Base-by-base conservation (phyloP, 495 filamentous ascomycete genomes). In the Pyrenopolyporus hunteri region DNA sequence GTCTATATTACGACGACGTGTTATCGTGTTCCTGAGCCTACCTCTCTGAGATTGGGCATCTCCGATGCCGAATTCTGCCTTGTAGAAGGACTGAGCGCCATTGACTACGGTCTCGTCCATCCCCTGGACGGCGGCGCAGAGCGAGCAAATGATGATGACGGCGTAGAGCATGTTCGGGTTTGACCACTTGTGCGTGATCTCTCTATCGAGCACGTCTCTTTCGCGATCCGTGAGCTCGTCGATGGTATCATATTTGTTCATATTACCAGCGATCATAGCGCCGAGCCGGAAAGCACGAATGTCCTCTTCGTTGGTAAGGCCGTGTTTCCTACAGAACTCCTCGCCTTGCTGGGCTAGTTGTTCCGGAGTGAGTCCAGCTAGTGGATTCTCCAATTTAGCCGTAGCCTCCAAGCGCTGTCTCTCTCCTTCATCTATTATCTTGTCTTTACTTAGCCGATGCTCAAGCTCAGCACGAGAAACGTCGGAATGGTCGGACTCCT, bases 21-120 rank as follows among this genome's bases (percentile, higher is more conserved):
- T 26, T 1, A 10, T 51, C 4, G 10, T 44, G 17, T 6, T 42
- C 16, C 42, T 33, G 26, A 25, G 28, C 63, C 60, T 71, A 68
- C 68, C 66, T 54, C 70, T 60, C 49, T 67, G 54, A 22, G 65
- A 71, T 1, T 72, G 58, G 8, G 71, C 58, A 51, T 80, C 64
- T n/a, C 78, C 80, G 46, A 92, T 90, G 19, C 88, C 87, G 57
- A 91, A 91, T 58, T 89, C 82, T 7, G 68, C 70, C 20, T 80
- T 74, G 63, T 88, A 91, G 64, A 89, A 87, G 1, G 85, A 76
- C 58, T 91, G 87, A 2, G 88, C 89, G 37, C 88, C 90, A 59
- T 91, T 92, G 64, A 90, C 87, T 56, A 89, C 89, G 0, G 89
- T 91, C 69, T 93, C 88, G 60, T 91, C 86, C 87, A 85, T 84